Conservation (phyloP, 495 filamentous ascomycete genomes). For the Daldinia childiae region DNA sequence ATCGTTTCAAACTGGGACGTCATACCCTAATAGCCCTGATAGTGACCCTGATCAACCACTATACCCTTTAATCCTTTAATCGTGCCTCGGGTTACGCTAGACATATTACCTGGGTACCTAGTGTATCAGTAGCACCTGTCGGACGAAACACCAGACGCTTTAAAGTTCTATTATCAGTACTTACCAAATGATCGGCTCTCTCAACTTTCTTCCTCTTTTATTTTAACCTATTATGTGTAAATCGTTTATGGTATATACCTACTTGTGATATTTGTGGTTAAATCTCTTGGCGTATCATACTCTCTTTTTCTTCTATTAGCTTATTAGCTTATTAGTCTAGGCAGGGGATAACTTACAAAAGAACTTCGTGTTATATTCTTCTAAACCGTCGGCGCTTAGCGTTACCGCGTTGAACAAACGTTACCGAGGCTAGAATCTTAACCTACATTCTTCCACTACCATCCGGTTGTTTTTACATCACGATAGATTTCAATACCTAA, state of each 20-base stretch:
- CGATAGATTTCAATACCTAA: neutral
- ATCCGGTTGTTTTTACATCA: neutral
- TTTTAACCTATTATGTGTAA: neutral
- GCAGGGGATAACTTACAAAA: neutral
- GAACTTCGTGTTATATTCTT: neutral
- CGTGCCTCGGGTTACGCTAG: neutral
- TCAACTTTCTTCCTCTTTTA: conserved; percentile 9
- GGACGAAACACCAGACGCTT: conserved; percentile 32
- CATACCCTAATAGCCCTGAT: conserved; percentile 31
- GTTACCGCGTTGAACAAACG: neutral
- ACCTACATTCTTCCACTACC: neutral
- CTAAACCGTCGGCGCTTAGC: neutral
- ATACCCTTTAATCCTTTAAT: conserved; percentile 3
- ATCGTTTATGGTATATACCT: neutral
- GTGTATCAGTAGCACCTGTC: conserved; percentile 1
- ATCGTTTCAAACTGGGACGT: conserved; percentile 33
- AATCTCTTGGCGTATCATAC: conserved; percentile 22
- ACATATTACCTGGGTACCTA: neutral
- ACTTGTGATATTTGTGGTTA: conserved; percentile 5
- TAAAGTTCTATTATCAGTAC: conserved; percentile 11
- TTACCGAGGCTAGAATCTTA: neutral
- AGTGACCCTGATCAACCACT: neutral
- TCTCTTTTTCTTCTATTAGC: neutral
- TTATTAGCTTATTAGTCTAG: neutral
- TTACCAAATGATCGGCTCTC: conserved; percentile 22